These are phyloP conservation scores for Plasmodium sp. DNA, from an alignment of 169 alveolate genomes.

Conservation along the genomic window DNA sequence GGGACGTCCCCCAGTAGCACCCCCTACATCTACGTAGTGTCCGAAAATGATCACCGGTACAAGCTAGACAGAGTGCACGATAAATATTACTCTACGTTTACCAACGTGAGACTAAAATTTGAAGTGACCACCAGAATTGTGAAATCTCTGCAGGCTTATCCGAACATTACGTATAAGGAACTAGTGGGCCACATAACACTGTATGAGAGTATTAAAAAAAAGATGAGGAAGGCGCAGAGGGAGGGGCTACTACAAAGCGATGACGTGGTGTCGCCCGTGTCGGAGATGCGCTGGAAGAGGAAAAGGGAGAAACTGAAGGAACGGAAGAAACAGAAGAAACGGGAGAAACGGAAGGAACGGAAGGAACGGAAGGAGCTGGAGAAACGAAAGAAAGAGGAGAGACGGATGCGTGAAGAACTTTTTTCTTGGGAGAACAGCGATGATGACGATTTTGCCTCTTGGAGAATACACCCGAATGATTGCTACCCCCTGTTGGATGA, in stretches of 20 bases:
- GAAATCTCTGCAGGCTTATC: constrained; percentile 6
- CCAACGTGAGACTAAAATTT: constrained; percentile 18
- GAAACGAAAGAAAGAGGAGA: background rate
- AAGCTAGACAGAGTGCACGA: background rate
- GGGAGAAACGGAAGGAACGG: background rate
- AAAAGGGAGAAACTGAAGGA: background rate
- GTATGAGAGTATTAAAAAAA: background rate
- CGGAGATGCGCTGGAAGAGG: background rate
- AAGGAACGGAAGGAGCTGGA: background rate
- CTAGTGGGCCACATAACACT: constrained; percentile 5
- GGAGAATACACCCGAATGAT: background rate
- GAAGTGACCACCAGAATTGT: constrained; percentile 31
- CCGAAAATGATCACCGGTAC: constrained; percentile 10
- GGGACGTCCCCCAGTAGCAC: background rate
- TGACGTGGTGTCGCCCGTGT: background rate
- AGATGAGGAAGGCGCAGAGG: background rate
- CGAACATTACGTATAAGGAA: background rate
- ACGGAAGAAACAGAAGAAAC: background rate
- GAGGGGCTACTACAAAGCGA: background rate
- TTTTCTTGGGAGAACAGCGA: background rate
- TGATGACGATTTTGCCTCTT: background rate
- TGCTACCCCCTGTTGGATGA: background rate
- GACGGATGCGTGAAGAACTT: background rate
- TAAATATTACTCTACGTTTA: constrained; percentile 2
- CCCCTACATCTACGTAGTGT: constrained; percentile 29